Conservation (phyloP, 2,329 filamentous ascomycete genomes). For the Apiospora aurea region DNA sequence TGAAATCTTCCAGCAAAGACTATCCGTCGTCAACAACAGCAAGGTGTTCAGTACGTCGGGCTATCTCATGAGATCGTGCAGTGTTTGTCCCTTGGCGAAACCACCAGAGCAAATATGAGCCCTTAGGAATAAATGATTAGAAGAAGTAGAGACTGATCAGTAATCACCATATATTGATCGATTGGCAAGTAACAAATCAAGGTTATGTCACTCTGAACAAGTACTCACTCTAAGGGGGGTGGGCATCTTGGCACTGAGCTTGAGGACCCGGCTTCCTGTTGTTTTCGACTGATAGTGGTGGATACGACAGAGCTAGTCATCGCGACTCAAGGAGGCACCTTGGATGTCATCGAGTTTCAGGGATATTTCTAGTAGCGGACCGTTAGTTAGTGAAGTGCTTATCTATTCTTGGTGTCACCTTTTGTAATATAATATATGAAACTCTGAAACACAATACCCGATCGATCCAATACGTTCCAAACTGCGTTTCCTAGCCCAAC, state of each 20-base stretch:
- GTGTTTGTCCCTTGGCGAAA: background rate
- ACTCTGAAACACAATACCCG: slow-evolving; percentile 3
- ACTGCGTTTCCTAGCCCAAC: background rate
- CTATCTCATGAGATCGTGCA: background rate
- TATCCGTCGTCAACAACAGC: background rate
- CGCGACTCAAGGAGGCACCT: background rate
- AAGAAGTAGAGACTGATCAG: background rate
- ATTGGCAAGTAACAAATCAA: background rate
- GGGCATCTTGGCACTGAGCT: background rate
- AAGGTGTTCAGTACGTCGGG: background rate
- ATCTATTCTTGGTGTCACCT: slow-evolving; percentile 11
- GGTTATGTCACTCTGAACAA: background rate
- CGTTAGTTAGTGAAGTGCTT: background rate
- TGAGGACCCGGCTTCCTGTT: background rate
- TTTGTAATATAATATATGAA: slow-evolving; percentile 8
- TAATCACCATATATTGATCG: background rate
- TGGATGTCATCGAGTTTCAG: background rate
- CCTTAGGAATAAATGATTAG: background rate
- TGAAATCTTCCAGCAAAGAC: background rate
- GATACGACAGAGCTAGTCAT: background rate
- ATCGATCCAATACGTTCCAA: slow-evolving; percentile 9
- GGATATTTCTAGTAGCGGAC: background rate
- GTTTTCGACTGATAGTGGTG: background rate
- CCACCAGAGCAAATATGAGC: background rate
- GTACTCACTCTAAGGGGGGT: background rate